These are phyloP conservation scores for bread wheat (Triticum aestivum) DNA, from an alignment of 176 grass and related monocot genomes.

Conservation along the genomic window IWGSC_CS_RefSeq_v2.1 NC_057799.1:570045012-570045511, in stretches of 20 bases:
- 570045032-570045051: not conserved
- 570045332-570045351: conserved; percentile 45
- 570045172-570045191: not conserved
- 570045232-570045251: not conserved
- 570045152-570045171: not conserved
- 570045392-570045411: conserved; percentile 79
- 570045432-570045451: conserved; percentile 51
- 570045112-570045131: not conserved
- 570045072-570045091: not conserved
- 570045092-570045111: not conserved
- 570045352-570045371: conserved; percentile 20
- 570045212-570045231: no score
- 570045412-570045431: conserved; percentile 86
- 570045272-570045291: no score
- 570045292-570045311: not conserved
- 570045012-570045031: not conserved
- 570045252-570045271: no score
- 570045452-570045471: conserved; percentile 58
- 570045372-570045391: not conserved
- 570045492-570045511: conserved; percentile 73
- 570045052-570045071: not conserved
- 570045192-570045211: no score
- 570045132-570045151: not conserved
- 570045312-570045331: conserved; percentile 40
- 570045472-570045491: conserved; percentile 10